Evolutionary conservation across 192 early-diverging fungal genomes (phyloP).

Genomic region (Funneliformis geosporum): DNA sequence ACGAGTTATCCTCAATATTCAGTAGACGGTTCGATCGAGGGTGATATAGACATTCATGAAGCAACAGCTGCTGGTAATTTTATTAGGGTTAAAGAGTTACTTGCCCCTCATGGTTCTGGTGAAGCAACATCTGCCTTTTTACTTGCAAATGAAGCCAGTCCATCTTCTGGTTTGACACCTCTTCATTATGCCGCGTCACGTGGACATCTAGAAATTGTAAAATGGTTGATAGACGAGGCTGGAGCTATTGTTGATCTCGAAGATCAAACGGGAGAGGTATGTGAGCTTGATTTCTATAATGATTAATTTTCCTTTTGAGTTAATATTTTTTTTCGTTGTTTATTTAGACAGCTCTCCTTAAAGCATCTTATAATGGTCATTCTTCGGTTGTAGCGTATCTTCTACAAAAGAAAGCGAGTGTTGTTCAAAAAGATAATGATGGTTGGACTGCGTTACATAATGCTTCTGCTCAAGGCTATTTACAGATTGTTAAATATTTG

Average conservation of each 20-base stretch:
- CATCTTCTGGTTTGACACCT: constrained; percentile 58
- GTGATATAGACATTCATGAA: constrained; percentile 12
- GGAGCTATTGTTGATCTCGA: constrained; percentile 60
- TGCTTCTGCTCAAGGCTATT: constrained; percentile 62
- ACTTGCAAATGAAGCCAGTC: constrained; percentile 7
- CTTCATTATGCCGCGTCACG: constrained; percentile 63
- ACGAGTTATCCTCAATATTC: not conserved
- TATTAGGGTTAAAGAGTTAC: constrained; percentile 10
- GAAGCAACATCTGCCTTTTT: constrained; percentile 29
- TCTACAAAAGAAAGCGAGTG: constrained; percentile 58
- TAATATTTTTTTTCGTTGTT: not conserved
- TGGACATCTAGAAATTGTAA: constrained; percentile 58
- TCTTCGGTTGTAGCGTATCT: constrained; percentile 59
- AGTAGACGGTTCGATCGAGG: constrained; percentile 7
- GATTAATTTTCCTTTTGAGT: not conserved
- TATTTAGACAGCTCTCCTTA: constrained; percentile 66
- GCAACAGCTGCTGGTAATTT: constrained; percentile 27
- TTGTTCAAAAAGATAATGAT: constrained; percentile 68
- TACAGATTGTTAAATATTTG: constrained; percentile 57
- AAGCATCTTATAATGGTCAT: constrained; percentile 72
- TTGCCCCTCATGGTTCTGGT: constrained; percentile 13
- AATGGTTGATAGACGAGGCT: constrained; percentile 56
- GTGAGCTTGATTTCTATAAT: constrained; percentile 4
- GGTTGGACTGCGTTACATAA: constrained; percentile 87
- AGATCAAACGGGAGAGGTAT: constrained; percentile 71